Evolutionary conservation across 495 filamentous ascomycete genomes (phyloP), one percentile per base, ranked within the genome.

Genomic region (Lichenothelia convexa): DNA sequence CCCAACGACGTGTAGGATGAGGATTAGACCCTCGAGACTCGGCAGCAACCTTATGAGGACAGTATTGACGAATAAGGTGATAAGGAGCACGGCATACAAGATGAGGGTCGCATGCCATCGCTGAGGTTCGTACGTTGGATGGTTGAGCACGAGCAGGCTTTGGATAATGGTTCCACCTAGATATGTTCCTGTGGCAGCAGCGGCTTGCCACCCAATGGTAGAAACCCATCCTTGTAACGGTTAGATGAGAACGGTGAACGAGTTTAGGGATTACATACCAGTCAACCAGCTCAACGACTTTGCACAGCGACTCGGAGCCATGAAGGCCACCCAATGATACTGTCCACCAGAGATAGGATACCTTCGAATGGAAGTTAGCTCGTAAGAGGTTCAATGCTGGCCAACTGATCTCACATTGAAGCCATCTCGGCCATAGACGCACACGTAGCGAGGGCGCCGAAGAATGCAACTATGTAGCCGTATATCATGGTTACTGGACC

Each of bases 81-180:
- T 17, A 3, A 43, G 21, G 27, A 43, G 29, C 11, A 43, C 27
- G 4, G 31, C 36, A 6, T 16, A 43, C 5, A 43, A 31, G 8
- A 43, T n/a, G 16, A 43, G 29, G 8, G 41, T 41, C 6, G 36
- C 38, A n/a, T 43, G 41, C 41, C 39, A 43, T 4, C 38, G 38
- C 21, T 43, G 32, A 24, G 16, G 26, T 26, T 5, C 19, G 22
- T 43, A 43, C 3, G 5, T 34, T n/a, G 41, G 41, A 18, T 43
- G 9, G 22, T 43, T 41, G 24, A 34, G 38, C 7, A 41, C 37
- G 18, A 41, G 27, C 8, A 43, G 30, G 4, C 38, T 36, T 19
- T 41, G 38, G 30, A 40, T 41, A 24, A 43, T 40, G 4, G 41
- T 43, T 4, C 30, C 41, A 11, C 37, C 24, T 13, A 43, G 31